Evolutionary conservation across 2,329 filamentous ascomycete species (phyloP).

Genomic region (Alternaria sp.): DNA sequence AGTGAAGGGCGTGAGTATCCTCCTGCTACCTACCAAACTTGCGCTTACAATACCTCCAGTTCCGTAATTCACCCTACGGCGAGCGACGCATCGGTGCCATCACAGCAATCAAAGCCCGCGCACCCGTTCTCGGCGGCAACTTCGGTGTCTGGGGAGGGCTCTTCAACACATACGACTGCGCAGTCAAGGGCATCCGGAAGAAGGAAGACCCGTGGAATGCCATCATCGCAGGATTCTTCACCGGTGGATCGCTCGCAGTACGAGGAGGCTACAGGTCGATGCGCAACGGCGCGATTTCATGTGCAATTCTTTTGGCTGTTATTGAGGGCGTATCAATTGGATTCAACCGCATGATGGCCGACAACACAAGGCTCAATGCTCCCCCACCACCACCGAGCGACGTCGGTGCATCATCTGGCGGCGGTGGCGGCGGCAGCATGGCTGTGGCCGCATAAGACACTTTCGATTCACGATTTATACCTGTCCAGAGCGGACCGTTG

Average conservation of each 20-base stretch:
- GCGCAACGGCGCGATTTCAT: constrained; percentile 94
- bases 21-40: background rate
- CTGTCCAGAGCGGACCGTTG: constrained; percentile 26
- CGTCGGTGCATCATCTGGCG: constrained; percentile 30
- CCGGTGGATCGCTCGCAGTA: constrained; percentile 83
- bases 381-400: constrained; percentile 57
- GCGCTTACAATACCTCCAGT: constrained; percentile 33
- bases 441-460: constrained; percentile 37
- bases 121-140: constrained; percentile 94
- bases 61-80: constrained; percentile 69
- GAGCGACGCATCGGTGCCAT: constrained; percentile 93
- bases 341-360: constrained; percentile 92
- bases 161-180: constrained; percentile 96
- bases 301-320: constrained; percentile 90
- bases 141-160: constrained; percentile 98
- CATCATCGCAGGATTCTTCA: constrained; percentile 97
- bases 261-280: constrained; percentile 91
- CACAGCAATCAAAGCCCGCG: constrained; percentile 96
- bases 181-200: constrained; percentile 86
- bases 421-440: constrained; percentile 30
- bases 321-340: constrained; percentile 98
- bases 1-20: constrained; percentile 81
- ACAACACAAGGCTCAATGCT: constrained; percentile 80
- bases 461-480: constrained; percentile 22
- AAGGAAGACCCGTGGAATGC: constrained; percentile 99